Percentiles rank a stretch among this genome's conserved stretches.
phyloP scores from a whole-genome alignment of 768 basidiomycete species.

The Mycena amicta region DNA sequence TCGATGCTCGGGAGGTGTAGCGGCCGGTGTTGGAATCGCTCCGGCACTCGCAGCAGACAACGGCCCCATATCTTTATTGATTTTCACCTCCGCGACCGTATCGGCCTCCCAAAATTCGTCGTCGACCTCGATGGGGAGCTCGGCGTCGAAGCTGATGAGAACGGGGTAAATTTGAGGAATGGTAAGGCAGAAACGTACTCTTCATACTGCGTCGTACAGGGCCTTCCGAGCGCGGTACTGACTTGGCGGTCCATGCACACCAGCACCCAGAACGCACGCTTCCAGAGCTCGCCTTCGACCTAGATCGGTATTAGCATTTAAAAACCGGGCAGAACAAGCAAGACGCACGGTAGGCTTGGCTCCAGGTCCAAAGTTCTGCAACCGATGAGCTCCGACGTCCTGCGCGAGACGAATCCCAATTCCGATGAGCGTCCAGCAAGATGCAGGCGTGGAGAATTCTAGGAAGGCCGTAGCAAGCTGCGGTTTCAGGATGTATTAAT shows the following conservation, averaged over 20 bases:
- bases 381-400: slow-evolving; percentile 15
- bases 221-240: slow-evolving; percentile 51
- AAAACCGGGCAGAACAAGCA: too few species aligned
- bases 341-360: slow-evolving; percentile 40
- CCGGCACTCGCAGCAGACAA: not conserved
- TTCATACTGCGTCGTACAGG: slow-evolving; percentile 58
- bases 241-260: slow-evolving; percentile 14
- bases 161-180: not conserved
- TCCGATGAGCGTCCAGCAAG: slow-evolving; percentile 70
- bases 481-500: not conserved
- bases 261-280: slow-evolving; percentile 45
- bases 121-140: slow-evolving; percentile 35
- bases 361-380: slow-evolving; percentile 28
- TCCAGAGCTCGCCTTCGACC: slow-evolving; percentile 65
- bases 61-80: not conserved
- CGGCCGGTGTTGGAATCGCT: not conserved
- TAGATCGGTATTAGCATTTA: too few species aligned
- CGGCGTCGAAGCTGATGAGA: slow-evolving; percentile 48
- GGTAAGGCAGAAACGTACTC: slow-evolving; percentile 39
- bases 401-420: slow-evolving; percentile 27
- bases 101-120: slow-evolving; percentile 25
- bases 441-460: slow-evolving; percentile 58
- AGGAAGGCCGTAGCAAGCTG: slow-evolving; percentile 57
- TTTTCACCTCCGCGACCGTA: not conserved
- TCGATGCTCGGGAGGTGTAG: not conserved